phyloP scores from a whole-genome alignment of 176 grass and related monocot species.

The Eleusine coracana region DNA sequence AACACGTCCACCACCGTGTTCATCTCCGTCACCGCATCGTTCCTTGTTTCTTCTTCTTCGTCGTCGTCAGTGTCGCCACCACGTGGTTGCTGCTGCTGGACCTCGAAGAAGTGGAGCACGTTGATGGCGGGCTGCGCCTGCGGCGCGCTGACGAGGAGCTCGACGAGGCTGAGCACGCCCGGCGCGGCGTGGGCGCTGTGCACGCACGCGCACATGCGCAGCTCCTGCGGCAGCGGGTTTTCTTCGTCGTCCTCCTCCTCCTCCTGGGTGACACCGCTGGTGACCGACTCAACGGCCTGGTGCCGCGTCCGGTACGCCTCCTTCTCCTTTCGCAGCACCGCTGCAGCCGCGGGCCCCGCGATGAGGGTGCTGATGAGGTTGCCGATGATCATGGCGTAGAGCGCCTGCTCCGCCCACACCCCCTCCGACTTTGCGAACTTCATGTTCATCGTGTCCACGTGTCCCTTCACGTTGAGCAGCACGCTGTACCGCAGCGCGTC shows the following conservation, averaged over 20 bases:
- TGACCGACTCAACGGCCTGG: constrained; percentile 45
- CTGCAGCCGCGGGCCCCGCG: constrained; percentile 40
- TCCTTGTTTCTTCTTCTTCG: too few species aligned
- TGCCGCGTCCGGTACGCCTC: constrained; percentile 35
- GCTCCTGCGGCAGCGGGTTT: constrained; percentile 30
- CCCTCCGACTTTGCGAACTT: constrained; percentile 55
- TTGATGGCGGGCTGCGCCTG: constrained; percentile 38
- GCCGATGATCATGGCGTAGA: constrained; percentile 64
- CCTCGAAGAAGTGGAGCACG: constrained; percentile 48
- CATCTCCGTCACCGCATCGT: constrained; percentile 32
- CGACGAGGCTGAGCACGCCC: constrained; percentile 37
- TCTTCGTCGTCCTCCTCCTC: neutral
- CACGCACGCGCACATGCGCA: constrained; percentile 39
- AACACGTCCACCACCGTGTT: constrained; percentile 47
- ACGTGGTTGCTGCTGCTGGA: neutral
- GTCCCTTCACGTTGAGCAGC: constrained; percentile 54
- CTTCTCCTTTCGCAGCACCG: constrained; percentile 32
- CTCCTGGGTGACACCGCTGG: too few species aligned
- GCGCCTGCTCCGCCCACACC: constrained; percentile 61
- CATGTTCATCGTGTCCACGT: constrained; percentile 68
- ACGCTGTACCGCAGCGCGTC: constrained; percentile 54
- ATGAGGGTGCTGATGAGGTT: constrained; percentile 47
- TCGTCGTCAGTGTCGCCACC: neutral
- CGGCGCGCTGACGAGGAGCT: constrained; percentile 36
- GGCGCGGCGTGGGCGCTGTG: constrained; percentile 48